Evolutionary conservation across 345 rosid species (phyloP).

Genomic region (Lepidium aucheri): DNA sequence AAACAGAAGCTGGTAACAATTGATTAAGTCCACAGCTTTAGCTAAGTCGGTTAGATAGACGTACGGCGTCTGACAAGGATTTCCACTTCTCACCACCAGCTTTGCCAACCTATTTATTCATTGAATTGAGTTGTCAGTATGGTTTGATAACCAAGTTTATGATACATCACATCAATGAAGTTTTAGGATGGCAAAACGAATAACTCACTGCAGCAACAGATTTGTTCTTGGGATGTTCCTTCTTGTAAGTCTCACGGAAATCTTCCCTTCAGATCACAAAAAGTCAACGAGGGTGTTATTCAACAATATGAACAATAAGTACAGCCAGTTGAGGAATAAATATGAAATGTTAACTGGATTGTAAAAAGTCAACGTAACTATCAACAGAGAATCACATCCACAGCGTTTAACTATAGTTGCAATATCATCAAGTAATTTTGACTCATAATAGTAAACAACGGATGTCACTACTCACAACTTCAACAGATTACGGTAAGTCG

Average conservation of each 20-base stretch:
- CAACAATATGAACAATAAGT: background rate
- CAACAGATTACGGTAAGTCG: background rate
- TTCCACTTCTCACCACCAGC: slow-evolving; percentile 98
- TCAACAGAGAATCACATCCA: background rate
- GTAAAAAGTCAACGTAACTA: background rate
- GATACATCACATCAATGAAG: background rate
- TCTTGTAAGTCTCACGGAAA: slow-evolving; percentile 75
- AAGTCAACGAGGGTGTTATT: background rate
- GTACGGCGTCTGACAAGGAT: slow-evolving; percentile 65
- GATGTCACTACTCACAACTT: slow-evolving; percentile 2
- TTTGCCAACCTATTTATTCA: slow-evolving; percentile 65
- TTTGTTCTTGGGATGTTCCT: slow-evolving; percentile 91
- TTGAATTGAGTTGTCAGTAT: background rate
- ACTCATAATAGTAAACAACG: background rate
- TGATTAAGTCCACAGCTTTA: background rate
- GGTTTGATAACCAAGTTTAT: background rate
- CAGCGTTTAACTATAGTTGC: background rate
- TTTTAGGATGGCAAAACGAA: background rate
- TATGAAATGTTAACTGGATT: background rate
- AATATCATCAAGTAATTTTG: background rate
- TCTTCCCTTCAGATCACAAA: slow-evolving; percentile 55
- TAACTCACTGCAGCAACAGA: slow-evolving; percentile 84
- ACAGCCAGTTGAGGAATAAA: background rate
- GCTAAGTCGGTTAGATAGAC: slow-evolving; percentile 5
- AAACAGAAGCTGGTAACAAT: background rate